These are phyloP conservation scores for Eucalyptus regnans DNA, from an alignment of 345 rosid genomes.

Conservation along the genomic window DNA sequence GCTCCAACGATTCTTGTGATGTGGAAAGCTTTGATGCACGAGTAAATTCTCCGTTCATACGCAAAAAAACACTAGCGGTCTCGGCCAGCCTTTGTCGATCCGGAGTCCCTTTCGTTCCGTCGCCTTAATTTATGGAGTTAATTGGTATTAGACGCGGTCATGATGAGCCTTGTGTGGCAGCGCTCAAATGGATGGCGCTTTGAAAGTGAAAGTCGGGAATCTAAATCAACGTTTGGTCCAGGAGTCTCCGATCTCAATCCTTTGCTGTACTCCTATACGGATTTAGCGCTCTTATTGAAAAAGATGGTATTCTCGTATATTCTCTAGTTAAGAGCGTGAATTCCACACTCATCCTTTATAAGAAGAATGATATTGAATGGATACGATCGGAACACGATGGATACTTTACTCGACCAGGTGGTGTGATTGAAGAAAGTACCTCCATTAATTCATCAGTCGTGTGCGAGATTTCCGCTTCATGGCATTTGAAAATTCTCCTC, in stretches of 20 bases:
- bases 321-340: not conserved
- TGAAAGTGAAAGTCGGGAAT: not conserved
- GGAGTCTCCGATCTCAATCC: not conserved
- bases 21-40: not conserved
- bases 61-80: not conserved
- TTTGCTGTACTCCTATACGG: not conserved
- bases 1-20: not conserved
- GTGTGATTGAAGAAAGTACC: not conserved
- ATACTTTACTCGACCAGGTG: not conserved
- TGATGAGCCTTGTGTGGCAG: not conserved
- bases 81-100: not conserved
- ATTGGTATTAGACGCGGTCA: not conserved
- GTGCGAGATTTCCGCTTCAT: not conserved
- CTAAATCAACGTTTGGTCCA: not conserved
- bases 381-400: rapidly evolving
- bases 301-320: not conserved
- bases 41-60: not conserved
- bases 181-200: not conserved
- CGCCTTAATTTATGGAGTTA: not conserved
- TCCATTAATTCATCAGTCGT: not conserved
- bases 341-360: not conserved
- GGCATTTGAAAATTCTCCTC: not conserved
- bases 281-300: not conserved
- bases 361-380: not conserved
- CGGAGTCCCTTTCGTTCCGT: not conserved